A percentile compares a stretch with the other conserved stretches of the same genome.
Conservation (phyloP, 768 basidiomycete species). For the Mycena kentingensis region DNA sequence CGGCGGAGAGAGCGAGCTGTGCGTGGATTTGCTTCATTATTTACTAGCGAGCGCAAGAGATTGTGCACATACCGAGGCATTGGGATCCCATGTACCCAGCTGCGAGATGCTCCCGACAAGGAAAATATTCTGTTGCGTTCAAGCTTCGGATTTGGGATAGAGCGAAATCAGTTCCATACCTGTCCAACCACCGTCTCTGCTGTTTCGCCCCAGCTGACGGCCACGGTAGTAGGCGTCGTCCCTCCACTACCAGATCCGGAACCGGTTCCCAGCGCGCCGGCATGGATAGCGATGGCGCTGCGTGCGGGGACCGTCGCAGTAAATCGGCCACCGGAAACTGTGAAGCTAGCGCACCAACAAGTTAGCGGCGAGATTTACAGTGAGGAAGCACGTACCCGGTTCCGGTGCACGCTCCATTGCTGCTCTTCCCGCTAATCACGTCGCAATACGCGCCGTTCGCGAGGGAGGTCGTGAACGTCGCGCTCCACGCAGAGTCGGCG, state of each 20-base stretch:
- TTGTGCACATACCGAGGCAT: slow-evolving; percentile 39
- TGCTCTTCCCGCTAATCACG: slow-evolving; percentile 52
- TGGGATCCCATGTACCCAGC: slow-evolving; percentile 54
- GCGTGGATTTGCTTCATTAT: neutral
- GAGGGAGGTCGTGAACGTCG: slow-evolving; percentile 58
- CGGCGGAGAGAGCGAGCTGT: slow-evolving; percentile 40
- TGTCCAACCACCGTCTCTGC: slow-evolving; percentile 61
- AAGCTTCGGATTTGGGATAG: neutral
- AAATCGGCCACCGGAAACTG: slow-evolving; percentile 52
- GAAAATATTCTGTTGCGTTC: slow-evolving; percentile 54
- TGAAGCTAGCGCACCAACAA: slow-evolving; percentile 37
- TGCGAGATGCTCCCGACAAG: slow-evolving; percentile 57
- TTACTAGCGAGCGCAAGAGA: neutral
- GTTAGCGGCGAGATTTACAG: neutral
- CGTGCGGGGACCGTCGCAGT: slow-evolving; percentile 51
- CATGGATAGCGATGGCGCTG: slow-evolving; percentile 59
- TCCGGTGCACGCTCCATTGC: slow-evolving; percentile 50
- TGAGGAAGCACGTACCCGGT: slow-evolving; percentile 39
- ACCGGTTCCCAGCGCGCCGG: slow-evolving; percentile 40
- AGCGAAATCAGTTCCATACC: slow-evolving; percentile 32
- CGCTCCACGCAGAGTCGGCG: slow-evolving; percentile 53
- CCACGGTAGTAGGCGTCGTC: slow-evolving; percentile 28
- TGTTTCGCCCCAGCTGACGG: slow-evolving; percentile 54
- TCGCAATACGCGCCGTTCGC: slow-evolving; percentile 66
- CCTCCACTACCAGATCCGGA: slow-evolving; percentile 21